A percentile compares a stretch with the other conserved stretches of the same genome.
phyloP scores from a whole-genome alignment of 75 land plant species.

The Pinus tabuliformis region DNA sequence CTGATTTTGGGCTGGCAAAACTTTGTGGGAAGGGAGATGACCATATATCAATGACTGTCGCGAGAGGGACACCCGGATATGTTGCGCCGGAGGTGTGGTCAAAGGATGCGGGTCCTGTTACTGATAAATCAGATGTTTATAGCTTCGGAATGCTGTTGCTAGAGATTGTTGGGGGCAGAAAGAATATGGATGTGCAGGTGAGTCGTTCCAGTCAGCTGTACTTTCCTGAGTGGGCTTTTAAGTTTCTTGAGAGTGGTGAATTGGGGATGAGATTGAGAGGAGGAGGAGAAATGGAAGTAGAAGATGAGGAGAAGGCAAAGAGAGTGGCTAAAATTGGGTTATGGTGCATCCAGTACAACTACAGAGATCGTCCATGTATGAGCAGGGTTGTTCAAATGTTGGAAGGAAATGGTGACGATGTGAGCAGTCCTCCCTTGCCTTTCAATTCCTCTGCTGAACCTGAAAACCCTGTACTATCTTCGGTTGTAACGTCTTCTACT shows the following conservation, averaged over 20 bases:
- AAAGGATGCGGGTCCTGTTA: not conserved
- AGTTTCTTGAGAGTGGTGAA: not conserved
- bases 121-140: constrained; percentile 25
- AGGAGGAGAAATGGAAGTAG: not conserved
- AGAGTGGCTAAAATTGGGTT: constrained; percentile 10
- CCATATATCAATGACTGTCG: constrained; percentile 10
- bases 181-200: constrained; percentile 1
- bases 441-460: constrained; percentile 5
- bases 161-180: constrained; percentile 21
- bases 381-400: constrained; percentile 19
- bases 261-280: not conserved
- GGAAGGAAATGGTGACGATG: constrained; percentile 5
- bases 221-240: constrained; percentile 5
- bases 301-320: not conserved
- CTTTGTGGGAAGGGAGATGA: constrained; percentile 1
- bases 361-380: constrained; percentile 16
- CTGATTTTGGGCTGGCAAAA: constrained; percentile 40
- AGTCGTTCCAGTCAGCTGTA: not conserved
- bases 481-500: not conserved
- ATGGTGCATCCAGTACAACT: constrained; percentile 21
- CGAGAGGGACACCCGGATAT: constrained; percentile 23
- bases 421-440: constrained; percentile 3
- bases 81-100: constrained; percentile 20
- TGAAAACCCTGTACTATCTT: not conserved
- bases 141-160: constrained; percentile 32